phyloP scores from a whole-genome alignment of 805 yeast species.

The Pichia cabralensis region DNA sequence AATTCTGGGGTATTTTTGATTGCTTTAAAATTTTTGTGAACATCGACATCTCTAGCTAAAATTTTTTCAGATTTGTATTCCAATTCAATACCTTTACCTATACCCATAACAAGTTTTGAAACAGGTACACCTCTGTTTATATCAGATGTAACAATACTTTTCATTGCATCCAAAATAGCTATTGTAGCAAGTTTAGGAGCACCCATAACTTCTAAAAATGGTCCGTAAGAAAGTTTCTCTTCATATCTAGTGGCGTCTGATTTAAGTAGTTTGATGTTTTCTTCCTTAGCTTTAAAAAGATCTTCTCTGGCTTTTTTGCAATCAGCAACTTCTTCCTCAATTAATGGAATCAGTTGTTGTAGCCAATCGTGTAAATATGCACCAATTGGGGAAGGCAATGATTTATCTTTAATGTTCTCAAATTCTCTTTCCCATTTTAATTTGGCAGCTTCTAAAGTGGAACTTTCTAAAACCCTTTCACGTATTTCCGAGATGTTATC shows the following conservation, averaged over 20 bases:
- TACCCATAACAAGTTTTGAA: constrained; percentile 68
- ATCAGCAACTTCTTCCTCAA: constrained; percentile 53
- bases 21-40: constrained; percentile 41
- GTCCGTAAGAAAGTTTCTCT: constrained; percentile 55
- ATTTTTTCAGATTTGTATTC: constrained; percentile 71
- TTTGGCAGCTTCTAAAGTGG: constrained; percentile 76
- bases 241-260: constrained; percentile 11
- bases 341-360: constrained; percentile 56
- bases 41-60: constrained; percentile 44
- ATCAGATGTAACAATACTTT: constrained; percentile 66
- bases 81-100: constrained; percentile 76
- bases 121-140: constrained; percentile 74
- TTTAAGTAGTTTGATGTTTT: constrained; percentile 16
- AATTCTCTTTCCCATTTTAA: constrained; percentile 83
- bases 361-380: constrained; percentile 82
- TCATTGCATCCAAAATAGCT: constrained; percentile 72
- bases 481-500: constrained; percentile 66
- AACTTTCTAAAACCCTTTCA: constrained; percentile 64
- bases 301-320: constrained; percentile 37
- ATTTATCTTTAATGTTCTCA: constrained; percentile 34
- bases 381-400: constrained; percentile 52
- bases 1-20: constrained; percentile 37
- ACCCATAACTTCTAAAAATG: constrained; percentile 60
- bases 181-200: constrained; percentile 78
- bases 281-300: constrained; percentile 1